Evolutionary conservation across 345 rosid genomes (phyloP).

Genomic region (Gynandropsis gynandra): DNA sequence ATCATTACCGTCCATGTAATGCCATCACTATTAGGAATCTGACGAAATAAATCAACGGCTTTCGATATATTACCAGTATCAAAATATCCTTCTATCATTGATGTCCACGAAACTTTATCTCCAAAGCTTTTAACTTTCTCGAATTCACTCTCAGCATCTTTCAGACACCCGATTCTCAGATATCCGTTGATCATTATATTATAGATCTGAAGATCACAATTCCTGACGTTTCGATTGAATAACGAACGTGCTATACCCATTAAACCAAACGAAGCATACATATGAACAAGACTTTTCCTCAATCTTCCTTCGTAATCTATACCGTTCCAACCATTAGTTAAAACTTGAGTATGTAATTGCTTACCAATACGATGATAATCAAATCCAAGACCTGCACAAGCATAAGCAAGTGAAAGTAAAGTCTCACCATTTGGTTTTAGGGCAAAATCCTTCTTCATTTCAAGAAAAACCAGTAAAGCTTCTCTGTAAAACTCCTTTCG

Average conservation of each 20-base stretch:
- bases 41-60: slow-evolving; percentile 45
- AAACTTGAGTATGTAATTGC: slow-evolving; percentile 56
- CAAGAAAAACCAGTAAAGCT: slow-evolving; percentile 40
- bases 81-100: slow-evolving; percentile 63
- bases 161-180: slow-evolving; percentile 37
- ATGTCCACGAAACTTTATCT: slow-evolving; percentile 55
- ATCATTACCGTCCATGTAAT: slow-evolving; percentile 61
- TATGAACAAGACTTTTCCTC: slow-evolving; percentile 55
- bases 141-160: slow-evolving; percentile 41
- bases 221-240: slow-evolving; percentile 26
- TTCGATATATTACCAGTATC: slow-evolving; percentile 43
- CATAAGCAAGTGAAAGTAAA: slow-evolving; percentile 61
- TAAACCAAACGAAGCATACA: slow-evolving; percentile 53
- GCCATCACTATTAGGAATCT: slow-evolving; percentile 37
- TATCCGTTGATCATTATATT: slow-evolving; percentile 56
- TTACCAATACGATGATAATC: slow-evolving; percentile 40
- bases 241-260: slow-evolving; percentile 45
- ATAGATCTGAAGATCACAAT: slow-evolving; percentile 52
- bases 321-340: slow-evolving; percentile 33
- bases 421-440: slow-evolving; percentile 57
- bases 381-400: slow-evolving; percentile 56
- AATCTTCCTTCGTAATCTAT: slow-evolving; percentile 59
- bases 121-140: slow-evolving; percentile 38
- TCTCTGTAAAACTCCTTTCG: slow-evolving; percentile 40
- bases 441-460: slow-evolving; percentile 46